phyloP scores from a whole-genome alignment of 139 green algal species.

The Chlorella sorokiniana region DNA sequence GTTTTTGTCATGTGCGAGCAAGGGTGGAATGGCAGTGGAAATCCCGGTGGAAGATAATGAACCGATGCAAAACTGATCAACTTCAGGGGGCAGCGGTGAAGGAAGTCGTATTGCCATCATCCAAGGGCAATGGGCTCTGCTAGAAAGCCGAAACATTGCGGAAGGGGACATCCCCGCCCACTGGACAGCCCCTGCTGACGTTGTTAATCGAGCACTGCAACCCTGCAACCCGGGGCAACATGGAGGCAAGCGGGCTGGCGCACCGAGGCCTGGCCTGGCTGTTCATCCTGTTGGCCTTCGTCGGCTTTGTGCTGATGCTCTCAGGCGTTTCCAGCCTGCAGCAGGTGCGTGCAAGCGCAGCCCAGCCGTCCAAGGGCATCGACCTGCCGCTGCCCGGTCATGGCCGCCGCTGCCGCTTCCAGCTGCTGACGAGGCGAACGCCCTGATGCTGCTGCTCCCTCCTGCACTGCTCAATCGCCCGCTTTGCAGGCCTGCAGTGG shows the following conservation, averaged over 20 bases:
- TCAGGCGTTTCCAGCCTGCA: slow-evolving; percentile 32
- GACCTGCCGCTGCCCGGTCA: neutral
- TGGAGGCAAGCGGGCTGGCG: neutral
- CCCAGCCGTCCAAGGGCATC: neutral
- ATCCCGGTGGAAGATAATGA: too few species aligned
- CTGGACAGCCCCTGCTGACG: neutral
- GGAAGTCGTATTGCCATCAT: too few species aligned
- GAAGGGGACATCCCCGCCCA: too few species aligned
- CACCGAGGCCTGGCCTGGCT: slow-evolving; percentile 17
- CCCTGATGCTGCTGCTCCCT: neutral
- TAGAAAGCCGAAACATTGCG: too few species aligned
- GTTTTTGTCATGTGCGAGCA: neutral
- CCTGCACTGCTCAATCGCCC: neutral
- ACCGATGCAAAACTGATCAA: too few species aligned
- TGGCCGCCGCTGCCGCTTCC: neutral
- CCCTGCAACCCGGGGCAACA: too few species aligned
- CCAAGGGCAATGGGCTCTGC: too few species aligned
- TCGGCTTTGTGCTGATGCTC: slow-evolving; percentile 36
- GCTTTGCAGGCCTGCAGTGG: neutral
- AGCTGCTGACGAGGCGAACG: too few species aligned
- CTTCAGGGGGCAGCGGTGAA: too few species aligned
- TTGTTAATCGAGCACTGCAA: too few species aligned
- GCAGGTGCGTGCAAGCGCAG: neutral
- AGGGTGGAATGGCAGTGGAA: too few species aligned
- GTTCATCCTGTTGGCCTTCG: slow-evolving; percentile 6